These are phyloP conservation scores for Astragalus glycyphyllos DNA, from an alignment of 306 rosid species.

Conservation along the genomic window DNA sequence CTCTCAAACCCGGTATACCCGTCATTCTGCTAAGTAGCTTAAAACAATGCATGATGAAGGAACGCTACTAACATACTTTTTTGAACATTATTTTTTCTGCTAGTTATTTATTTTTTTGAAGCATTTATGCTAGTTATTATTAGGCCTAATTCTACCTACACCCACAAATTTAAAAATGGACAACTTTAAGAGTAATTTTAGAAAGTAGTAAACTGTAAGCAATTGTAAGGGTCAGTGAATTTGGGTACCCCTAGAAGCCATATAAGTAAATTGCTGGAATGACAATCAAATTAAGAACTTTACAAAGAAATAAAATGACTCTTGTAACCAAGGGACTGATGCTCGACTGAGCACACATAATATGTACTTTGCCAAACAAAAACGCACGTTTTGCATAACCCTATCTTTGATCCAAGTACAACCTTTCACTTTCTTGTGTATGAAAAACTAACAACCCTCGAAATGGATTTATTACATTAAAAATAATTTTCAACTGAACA, in stretches of 20 bases:
- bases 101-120: too few relatives aligned
- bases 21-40: too few relatives aligned
- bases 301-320: constrained; percentile 30
- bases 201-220: neutral
- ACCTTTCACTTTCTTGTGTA: constrained; percentile 42
- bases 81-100: too few relatives aligned
- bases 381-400: constrained; percentile 37
- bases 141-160: too few relatives aligned
- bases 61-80: too few relatives aligned
- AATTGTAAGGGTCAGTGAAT: too few relatives aligned
- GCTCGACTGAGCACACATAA: constrained; percentile 28
- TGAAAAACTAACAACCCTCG: constrained; percentile 46
- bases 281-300: constrained; percentile 33
- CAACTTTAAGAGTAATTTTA: neutral
- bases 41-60: too few relatives aligned
- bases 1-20: too few relatives aligned
- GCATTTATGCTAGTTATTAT: too few relatives aligned
- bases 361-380: constrained; percentile 43
- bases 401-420: constrained; percentile 43
- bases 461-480: constrained; percentile 44
- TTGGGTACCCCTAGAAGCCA: neutral
- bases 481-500: constrained; percentile 39
- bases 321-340: constrained; percentile 36
- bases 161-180: neutral
- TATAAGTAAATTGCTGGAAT: constrained; percentile 21